phyloP scores from a whole-genome alignment of 225 moss, liverwort and hornwort species.

The Bryum argenteum region DNA sequence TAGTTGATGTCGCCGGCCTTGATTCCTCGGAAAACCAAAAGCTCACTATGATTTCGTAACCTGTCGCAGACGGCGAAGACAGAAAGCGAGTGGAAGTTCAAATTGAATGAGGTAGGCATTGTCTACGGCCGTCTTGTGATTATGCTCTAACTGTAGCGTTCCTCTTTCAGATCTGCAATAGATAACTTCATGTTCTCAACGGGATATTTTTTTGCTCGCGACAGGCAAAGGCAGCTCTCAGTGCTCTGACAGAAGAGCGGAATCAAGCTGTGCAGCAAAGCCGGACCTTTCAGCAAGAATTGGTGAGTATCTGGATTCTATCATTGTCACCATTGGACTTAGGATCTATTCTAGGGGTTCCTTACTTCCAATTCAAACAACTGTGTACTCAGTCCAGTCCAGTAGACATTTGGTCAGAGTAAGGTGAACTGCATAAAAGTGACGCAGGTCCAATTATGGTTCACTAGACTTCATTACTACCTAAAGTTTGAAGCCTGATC shows the following conservation, averaged over 20 bases:
- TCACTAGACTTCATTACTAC: too few species aligned
- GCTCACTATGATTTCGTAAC: constrained; percentile 10
- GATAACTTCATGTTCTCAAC: not conserved
- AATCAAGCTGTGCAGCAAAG: constrained; percentile 80
- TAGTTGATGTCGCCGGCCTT: not conserved
- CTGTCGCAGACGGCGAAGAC: constrained; percentile 66
- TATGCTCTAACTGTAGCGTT: not conserved
- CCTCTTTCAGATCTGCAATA: not conserved
- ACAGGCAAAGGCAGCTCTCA: constrained; percentile 75
- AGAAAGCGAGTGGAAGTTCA: constrained; percentile 82
- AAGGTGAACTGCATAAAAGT: too few species aligned
- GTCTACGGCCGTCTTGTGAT: not conserved
- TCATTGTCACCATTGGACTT: not conserved
- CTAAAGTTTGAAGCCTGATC: too few species aligned
- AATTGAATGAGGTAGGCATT: constrained; percentile 76
- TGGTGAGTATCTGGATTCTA: constrained; percentile 45
- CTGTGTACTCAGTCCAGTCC: not conserved
- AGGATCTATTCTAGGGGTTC: too few species aligned
- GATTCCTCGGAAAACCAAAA: not conserved
- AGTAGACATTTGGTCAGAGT: too few species aligned
- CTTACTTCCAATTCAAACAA: not conserved
- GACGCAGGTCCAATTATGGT: too few species aligned
- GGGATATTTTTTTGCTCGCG: not conserved
- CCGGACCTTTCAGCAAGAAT: constrained; percentile 75
- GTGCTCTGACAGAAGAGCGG: constrained; percentile 65